These are phyloP conservation scores for Ilex paraguariensis DNA, from an alignment of 305 asterid species.

Conservation along the genomic window DNA sequence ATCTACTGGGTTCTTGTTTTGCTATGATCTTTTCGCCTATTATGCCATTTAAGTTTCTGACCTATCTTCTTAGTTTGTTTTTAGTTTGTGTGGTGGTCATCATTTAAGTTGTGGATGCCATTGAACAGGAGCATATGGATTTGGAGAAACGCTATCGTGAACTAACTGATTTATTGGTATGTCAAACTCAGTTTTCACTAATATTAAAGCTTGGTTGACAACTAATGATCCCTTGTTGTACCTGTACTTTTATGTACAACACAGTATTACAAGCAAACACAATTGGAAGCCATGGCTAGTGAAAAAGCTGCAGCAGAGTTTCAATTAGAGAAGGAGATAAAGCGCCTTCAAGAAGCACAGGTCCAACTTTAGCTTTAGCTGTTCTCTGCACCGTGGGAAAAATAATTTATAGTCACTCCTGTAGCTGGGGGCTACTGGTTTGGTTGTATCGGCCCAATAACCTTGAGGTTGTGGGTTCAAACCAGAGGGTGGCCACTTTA, in stretches of 20 bases:
- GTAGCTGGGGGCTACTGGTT: too few relatives aligned
- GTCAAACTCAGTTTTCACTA: slow-evolving; percentile 10
- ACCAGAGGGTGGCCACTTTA: too few relatives aligned
- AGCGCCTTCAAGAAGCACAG: slow-evolving; percentile 83
- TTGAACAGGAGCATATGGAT: slow-evolving; percentile 90
- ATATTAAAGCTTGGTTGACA: slow-evolving; percentile 3
- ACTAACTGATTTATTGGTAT: slow-evolving; percentile 94
- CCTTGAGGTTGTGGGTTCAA: too few relatives aligned
- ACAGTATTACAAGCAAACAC: slow-evolving; percentile 99
- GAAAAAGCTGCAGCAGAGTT: slow-evolving; percentile 99
- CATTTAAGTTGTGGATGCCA: slow-evolving; percentile 10
- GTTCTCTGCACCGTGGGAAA: not conserved
- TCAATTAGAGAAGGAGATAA: slow-evolving; percentile 97
- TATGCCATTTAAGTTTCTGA: too few relatives aligned
- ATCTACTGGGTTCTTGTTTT: too few relatives aligned
- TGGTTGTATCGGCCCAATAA: too few relatives aligned
- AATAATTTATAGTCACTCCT: too few relatives aligned
- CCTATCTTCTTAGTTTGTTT: too few relatives aligned
- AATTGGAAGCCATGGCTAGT: slow-evolving; percentile 94
- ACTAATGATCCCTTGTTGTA: slow-evolving; percentile 17
- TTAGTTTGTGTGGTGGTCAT: not conserved
- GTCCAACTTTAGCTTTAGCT: slow-evolving; percentile 30
- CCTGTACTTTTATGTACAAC: slow-evolving; percentile 19
- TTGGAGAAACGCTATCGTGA: slow-evolving; percentile 97
- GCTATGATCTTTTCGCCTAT: too few relatives aligned